Evolutionary conservation across 495 filamentous ascomycete species (phyloP).

Genomic region (Mytilinidion resinicola): DNA sequence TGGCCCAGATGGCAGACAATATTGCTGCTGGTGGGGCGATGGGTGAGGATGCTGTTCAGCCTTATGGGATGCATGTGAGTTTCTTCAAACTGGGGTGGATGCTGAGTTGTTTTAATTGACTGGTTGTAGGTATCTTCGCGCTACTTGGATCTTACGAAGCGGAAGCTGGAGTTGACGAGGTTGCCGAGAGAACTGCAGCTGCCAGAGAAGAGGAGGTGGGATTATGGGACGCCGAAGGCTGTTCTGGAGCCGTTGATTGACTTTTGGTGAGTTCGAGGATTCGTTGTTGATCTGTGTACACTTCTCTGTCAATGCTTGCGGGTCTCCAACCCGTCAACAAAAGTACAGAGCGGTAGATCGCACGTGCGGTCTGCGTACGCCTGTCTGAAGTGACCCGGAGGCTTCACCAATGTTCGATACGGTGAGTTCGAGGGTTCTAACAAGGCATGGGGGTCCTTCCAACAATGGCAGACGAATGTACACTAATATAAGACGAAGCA

Average conservation of each 20-base stretch:
- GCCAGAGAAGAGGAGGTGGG: slow-evolving; percentile 23
- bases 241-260: slow-evolving; percentile 36
- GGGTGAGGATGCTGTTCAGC: slow-evolving; percentile 11
- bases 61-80: slow-evolving; percentile 31
- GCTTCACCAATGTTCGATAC: too few species aligned
- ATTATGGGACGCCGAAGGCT: slow-evolving; percentile 35
- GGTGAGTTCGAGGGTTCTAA: too few species aligned
- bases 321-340: too few species aligned
- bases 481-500: too few species aligned
- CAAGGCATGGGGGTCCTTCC: too few species aligned
- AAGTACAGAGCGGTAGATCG: too few species aligned
- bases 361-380: too few species aligned
- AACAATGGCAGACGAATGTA: too few species aligned
- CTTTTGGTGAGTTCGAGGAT: slow-evolving; percentile 28
- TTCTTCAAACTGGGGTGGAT: background rate
- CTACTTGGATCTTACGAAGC: slow-evolving; percentile 38
- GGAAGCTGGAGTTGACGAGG: slow-evolving; percentile 38
- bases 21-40: background rate
- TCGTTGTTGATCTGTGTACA: too few species aligned
- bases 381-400: too few species aligned
- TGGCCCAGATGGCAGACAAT: background rate
- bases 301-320: too few species aligned
- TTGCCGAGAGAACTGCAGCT: slow-evolving; percentile 31
- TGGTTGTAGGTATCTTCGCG: slow-evolving; percentile 30
- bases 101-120: background rate